These are phyloP conservation scores for Pisolithus orientalis DNA, from an alignment of 768 basidiomycete species.

Conservation along the genomic window DNA sequence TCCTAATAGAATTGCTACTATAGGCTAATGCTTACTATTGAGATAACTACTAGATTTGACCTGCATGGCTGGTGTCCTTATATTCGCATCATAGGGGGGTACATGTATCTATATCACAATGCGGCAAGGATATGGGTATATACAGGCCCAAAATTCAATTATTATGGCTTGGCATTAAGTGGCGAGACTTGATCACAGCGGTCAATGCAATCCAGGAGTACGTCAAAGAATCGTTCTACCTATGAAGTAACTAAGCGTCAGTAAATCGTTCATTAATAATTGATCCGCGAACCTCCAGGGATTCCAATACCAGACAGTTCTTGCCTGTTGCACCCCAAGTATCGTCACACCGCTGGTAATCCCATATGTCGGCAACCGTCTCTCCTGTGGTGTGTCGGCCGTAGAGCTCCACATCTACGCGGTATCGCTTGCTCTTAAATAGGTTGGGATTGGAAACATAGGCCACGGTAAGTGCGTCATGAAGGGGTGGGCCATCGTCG, in stretches of 20 bases:
- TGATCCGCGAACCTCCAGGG: conserved; percentile 47
- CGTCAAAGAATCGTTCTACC: conserved; percentile 59
- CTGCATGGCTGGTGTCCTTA: not conserved
- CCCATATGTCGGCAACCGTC: conserved; percentile 76
- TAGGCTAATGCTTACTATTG: too few relatives aligned
- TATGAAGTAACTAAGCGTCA: conserved; percentile 20
- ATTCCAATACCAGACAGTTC: conserved; percentile 69
- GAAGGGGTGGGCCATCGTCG: conserved; percentile 77
- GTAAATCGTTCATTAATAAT: not conserved
- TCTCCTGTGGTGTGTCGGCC: conserved; percentile 66
- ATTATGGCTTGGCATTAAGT: conserved; percentile 1
- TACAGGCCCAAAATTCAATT: not conserved
- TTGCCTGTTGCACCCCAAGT: conserved; percentile 69
- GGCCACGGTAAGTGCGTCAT: conserved; percentile 79
- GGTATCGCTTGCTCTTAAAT: conserved; percentile 55
- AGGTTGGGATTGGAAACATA: conserved; percentile 67
- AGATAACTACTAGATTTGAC: too few relatives aligned
- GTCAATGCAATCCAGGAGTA: conserved; percentile 55
- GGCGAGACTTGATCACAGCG: conserved; percentile 50
- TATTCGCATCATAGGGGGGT: not conserved
- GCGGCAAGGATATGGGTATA: too few relatives aligned
- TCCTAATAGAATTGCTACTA: too few relatives aligned
- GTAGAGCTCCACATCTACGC: conserved; percentile 77
- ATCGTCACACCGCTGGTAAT: conserved; percentile 51
- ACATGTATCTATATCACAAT: too few relatives aligned